Evolutionary conservation across 192 early-diverging fungal genomes (phyloP), one percentile per base, ranked within the genome.

Genomic region (Physocladia obscura): DNA sequence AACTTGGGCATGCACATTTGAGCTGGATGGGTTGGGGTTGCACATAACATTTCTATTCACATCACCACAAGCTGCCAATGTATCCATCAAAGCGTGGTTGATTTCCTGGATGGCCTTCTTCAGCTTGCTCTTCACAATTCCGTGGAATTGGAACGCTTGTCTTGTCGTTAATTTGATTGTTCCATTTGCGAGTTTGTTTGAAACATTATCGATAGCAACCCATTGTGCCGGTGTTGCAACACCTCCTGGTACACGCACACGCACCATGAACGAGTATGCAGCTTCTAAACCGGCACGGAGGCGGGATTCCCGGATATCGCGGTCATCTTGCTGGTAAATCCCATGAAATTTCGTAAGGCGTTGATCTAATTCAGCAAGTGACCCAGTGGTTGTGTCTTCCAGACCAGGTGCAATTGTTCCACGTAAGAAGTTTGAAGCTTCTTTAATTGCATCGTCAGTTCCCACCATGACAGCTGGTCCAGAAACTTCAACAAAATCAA

Each of bases 1-100:
- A 8, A 96, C 85, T 57, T 93, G 85, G 30, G 78, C 81, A 80
- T 98, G 94, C 34, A 96, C 71, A 49, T 91, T 84, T 29, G 92
- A 87, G 62, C 87, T 80, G 30, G 85, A 79, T 74, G 93, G 93
- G 77, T 93, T 92, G 62, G 94, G 91, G 74, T 90, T 93, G 74
- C 91, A 90, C 77, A 96, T 94, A 62, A 98, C 93, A 84, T 96
- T 98, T 65, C 95, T 88, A 83, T 98, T 98, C 68, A 98, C 95
- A 79, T 98, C 95, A 63, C 95, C 95, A 78, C 95, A 98, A 50
- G 95, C 95, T 40, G 95, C 95, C 49, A 98, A 86, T 31, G 94
- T 95, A 79, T 94, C 82, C 79, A 98, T 87, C 52, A 96, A 79
- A 27, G 85, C 85, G 62, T 89, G 88, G 82, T 98, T 98, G 82